These are phyloP conservation scores for Trichoderma sp. DNA, from an alignment of 2,329 filamentous ascomycete genomes.

Conservation along the genomic window DNA sequence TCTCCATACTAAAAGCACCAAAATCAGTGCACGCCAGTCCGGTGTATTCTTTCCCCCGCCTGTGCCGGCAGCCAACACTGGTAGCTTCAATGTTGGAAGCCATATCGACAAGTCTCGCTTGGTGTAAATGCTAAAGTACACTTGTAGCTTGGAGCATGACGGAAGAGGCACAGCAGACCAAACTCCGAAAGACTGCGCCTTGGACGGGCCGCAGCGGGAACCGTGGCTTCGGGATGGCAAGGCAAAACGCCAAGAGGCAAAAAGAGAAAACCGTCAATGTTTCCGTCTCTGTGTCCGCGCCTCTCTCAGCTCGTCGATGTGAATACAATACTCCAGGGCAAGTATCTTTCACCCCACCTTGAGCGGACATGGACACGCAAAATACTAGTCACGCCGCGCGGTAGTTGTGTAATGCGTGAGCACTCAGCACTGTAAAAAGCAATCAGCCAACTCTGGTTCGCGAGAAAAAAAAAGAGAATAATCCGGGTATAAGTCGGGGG, in stretches of 20 bases:
- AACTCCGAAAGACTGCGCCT: slow-evolving; percentile 2
- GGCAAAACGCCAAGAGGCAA: neutral
- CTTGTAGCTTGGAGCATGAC: neutral
- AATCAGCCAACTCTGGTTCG: neutral
- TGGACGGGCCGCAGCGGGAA: slow-evolving; percentile 16
- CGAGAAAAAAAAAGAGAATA: neutral
- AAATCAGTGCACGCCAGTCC: too few species aligned
- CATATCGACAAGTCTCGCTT: neutral
- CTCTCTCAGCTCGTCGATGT: neutral
- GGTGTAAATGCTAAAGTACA: neutral
- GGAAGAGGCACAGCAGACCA: slow-evolving; percentile 1
- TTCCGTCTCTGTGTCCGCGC: neutral
- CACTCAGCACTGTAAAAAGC: neutral
- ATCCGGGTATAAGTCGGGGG: slow-evolving; percentile 1
- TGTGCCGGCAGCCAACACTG: neutral
- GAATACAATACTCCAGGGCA: neutral
- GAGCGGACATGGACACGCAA: neutral
- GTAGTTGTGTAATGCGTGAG: neutral
- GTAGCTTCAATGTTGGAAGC: neutral
- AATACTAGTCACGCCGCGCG: neutral
- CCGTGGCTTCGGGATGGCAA: neutral
- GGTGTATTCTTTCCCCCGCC: too few species aligned
- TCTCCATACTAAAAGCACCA: too few species aligned
- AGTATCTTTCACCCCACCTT: neutral
- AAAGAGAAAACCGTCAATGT: neutral